Evolutionary conservation across 208 protist species (phyloP), one percentile per base, ranked within the genome.

Genomic region (Porcisia hertigi): DNA sequence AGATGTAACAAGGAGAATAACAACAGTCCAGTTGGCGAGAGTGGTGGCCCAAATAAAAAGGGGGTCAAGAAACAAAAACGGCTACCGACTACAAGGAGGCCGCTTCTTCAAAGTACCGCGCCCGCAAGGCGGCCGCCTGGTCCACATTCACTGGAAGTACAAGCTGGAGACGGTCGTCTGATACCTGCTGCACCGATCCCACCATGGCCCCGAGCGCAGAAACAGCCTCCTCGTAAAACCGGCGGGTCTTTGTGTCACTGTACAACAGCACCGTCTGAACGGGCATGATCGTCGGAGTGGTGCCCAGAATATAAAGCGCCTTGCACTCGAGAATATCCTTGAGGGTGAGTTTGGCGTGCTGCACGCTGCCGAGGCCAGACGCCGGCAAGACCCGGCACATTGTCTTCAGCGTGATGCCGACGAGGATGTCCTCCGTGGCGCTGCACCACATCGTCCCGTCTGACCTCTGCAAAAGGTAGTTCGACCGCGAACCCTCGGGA

Each of bases 401-500:
- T 25, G 88, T 80, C 47, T 77, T 64, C 7, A 97, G 84, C 30
- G 92, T 97, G 39, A 95, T 83, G 16, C 92, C 92, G 55, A 92
- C 55, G 9, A 97, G 79, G 77, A 97, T 95, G 71, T 95, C 85
- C 65, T 88, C 79, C 72, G 90, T 78, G 14, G 73, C 73, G 14
- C 90, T 95, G 76, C 90, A 94, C 69, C 85, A 81, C 53, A 93
- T 69, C 55, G 71, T 55, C 41, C 80, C 81, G 23, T 92, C 82
- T 3, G 58, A 34, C 41, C 74, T 86, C 55, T 90, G 63, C 30
- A 96, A 53, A 45, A 96, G 72, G 75, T 92, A 96, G 77, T 95
- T 97, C 11, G 92, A 95, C 54, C 90, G 90, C 34, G 92, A 94
- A 1, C 92, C 90, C 76, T 97, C 92, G 20, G 92, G 88, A 3